Conservation (phyloP, 140 eudicot genomes). For the Flaveria floridana region DNA sequence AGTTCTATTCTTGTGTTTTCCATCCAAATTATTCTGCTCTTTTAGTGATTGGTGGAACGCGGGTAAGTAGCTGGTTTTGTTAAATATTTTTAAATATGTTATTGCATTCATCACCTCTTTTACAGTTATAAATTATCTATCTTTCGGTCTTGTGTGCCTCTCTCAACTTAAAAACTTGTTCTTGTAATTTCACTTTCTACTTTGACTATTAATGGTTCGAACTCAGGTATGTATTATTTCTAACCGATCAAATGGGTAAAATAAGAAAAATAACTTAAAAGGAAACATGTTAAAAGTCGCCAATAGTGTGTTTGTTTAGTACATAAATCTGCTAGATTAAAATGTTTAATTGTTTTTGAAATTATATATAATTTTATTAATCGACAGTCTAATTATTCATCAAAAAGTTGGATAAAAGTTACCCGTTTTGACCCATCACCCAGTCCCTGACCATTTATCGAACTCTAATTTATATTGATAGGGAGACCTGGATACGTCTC, state of each 20-base stretch:
- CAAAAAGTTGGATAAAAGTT: background rate
- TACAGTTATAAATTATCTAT: background rate
- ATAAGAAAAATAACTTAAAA: background rate
- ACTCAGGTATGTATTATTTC: background rate
- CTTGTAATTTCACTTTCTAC: constrained; percentile 1
- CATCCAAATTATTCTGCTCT: constrained; percentile 93
- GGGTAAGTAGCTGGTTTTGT: constrained; percentile 42
- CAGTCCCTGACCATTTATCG: background rate
- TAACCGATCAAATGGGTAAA: background rate
- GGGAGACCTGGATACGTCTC: background rate
- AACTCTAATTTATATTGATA: background rate
- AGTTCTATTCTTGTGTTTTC: constrained; percentile 94
- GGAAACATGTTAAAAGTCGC: background rate
- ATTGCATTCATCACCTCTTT: constrained; percentile 15
- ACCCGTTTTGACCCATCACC: background rate
- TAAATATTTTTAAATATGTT: background rate
- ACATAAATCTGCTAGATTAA: background rate
- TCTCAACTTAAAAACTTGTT: background rate
- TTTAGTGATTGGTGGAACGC: constrained; percentile 81
- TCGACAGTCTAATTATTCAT: background rate
- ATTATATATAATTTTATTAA: too few relatives aligned
- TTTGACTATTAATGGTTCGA: background rate
- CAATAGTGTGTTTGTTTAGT: background rate
- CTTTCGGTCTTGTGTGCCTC: background rate
- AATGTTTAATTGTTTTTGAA: too few relatives aligned